Evolutionary conservation across 2,329 filamentous ascomycete genomes (phyloP).

Genomic region (Cladosporium sp.): DNA sequence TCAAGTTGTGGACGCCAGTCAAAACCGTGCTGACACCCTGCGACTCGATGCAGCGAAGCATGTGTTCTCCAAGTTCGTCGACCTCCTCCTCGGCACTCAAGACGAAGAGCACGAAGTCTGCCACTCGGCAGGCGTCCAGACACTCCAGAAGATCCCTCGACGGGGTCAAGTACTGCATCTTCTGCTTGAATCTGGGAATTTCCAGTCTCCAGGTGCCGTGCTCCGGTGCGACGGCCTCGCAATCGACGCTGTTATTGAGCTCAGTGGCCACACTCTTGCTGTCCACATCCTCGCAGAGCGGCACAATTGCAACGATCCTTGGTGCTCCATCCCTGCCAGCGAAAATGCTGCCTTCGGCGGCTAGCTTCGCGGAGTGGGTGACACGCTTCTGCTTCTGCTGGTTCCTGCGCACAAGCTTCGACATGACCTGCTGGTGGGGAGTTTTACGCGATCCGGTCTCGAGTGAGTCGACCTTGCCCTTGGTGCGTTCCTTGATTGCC

Average conservation of each 20-base stretch:
- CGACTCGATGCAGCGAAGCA: slow-evolving; percentile 83
- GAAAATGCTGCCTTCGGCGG: slow-evolving; percentile 78
- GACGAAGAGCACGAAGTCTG: slow-evolving; percentile 88
- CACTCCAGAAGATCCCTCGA: slow-evolving; percentile 72
- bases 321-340: slow-evolving; percentile 83
- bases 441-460: slow-evolving; percentile 79
- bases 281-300: slow-evolving; percentile 74
- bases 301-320: slow-evolving; percentile 82
- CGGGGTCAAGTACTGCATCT: slow-evolving; percentile 78
- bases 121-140: slow-evolving; percentile 80
- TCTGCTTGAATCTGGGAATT: slow-evolving; percentile 93
- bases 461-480: slow-evolving; percentile 75
- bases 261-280: slow-evolving; percentile 64
- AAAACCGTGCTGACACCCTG: slow-evolving; percentile 94
- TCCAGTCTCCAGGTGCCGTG: slow-evolving; percentile 62
- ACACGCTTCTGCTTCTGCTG: slow-evolving; percentile 88
- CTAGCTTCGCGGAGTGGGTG: slow-evolving; percentile 79
- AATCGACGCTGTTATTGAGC: slow-evolving; percentile 77
- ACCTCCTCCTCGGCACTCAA: slow-evolving; percentile 81
- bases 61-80: slow-evolving; percentile 78
- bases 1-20: slow-evolving; percentile 71
- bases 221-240: slow-evolving; percentile 64
- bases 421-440: slow-evolving; percentile 94
- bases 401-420: slow-evolving; percentile 92
- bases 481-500: slow-evolving; percentile 77